These are phyloP conservation scores for Podosphaera fusca DNA, from an alignment of 2,329 filamentous ascomycete species.

Conservation along the genomic window DNA sequence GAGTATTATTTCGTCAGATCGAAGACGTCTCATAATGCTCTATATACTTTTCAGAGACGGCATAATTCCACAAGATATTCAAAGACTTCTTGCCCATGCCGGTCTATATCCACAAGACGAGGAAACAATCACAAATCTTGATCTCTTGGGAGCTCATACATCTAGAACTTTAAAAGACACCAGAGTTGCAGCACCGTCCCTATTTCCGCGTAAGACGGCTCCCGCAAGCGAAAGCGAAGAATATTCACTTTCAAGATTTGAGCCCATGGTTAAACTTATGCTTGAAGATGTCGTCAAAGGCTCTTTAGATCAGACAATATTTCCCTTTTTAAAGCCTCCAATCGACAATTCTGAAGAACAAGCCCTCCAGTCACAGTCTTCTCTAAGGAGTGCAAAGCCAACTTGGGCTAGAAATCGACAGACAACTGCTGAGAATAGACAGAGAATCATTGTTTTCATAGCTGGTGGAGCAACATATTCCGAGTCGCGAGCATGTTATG, in stretches of 20 bases:
- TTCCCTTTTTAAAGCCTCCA: slow-evolving; percentile 53
- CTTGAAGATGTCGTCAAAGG: slow-evolving; percentile 52
- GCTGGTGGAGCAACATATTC: slow-evolving; percentile 88
- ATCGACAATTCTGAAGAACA: slow-evolving; percentile 35
- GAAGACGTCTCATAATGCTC: slow-evolving; percentile 63
- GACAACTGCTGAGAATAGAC: slow-evolving; percentile 54
- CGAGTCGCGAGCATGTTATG: slow-evolving; percentile 74
- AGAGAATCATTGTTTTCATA: slow-evolving; percentile 83
- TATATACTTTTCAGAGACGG: slow-evolving; percentile 76
- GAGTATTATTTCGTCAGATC: slow-evolving; percentile 44
- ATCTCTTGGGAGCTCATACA: slow-evolving; percentile 56
- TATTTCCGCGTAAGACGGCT: slow-evolving; percentile 48
- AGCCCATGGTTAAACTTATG: slow-evolving; percentile 60
- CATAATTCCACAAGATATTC: slow-evolving; percentile 60
- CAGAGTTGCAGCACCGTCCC: slow-evolving; percentile 35
- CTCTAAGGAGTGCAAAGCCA: slow-evolving; percentile 73
- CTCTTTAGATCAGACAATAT: slow-evolving; percentile 38
- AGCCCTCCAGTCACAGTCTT: slow-evolving; percentile 37
- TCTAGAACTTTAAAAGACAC: slow-evolving; percentile 56
- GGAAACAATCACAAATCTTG: slow-evolving; percentile 53
- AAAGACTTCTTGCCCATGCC: slow-evolving; percentile 65
- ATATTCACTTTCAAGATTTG: slow-evolving; percentile 67
- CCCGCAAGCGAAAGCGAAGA: slow-evolving; percentile 40
- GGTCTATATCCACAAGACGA: slow-evolving; percentile 52
- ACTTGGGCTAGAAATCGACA: slow-evolving; percentile 79